Percentiles rank a stretch among this genome's conserved stretches.
These are phyloP conservation scores for Hygrophila difformis DNA, from an alignment of 257 asterid species.

Conservation along the genomic window DNA sequence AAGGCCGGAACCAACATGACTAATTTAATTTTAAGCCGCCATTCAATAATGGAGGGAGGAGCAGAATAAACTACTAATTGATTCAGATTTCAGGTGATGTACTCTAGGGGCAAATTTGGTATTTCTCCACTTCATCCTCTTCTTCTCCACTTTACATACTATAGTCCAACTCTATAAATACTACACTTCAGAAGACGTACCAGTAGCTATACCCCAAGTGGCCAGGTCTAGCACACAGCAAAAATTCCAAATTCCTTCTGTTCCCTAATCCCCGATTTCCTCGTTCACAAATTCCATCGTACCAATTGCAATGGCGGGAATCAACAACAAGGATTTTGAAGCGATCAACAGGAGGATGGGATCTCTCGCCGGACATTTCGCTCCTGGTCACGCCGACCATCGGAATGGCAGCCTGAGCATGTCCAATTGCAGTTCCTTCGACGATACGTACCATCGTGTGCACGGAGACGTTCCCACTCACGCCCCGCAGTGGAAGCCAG, in stretches of 20 bases:
- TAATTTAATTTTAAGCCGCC: too few relatives aligned
- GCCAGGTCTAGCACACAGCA: too few relatives aligned
- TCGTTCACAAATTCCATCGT: too few relatives aligned
- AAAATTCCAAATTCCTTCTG: too few relatives aligned
- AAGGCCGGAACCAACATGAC: too few relatives aligned
- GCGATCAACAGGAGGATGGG: slow-evolving; percentile 44
- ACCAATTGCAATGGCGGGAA: slow-evolving; percentile 35
- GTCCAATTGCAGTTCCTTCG: slow-evolving; percentile 49
- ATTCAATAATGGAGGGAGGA: neutral
- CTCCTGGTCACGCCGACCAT: slow-evolving; percentile 27
- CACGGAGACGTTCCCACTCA: slow-evolving; percentile 74
- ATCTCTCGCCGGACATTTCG: slow-evolving; percentile 52
- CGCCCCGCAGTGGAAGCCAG: slow-evolving; percentile 56
- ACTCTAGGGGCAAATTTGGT: slow-evolving; percentile 16
- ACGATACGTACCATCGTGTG: slow-evolving; percentile 60
- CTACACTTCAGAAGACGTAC: neutral
- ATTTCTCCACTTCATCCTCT: slow-evolving; percentile 20
- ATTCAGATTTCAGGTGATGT: too few relatives aligned
- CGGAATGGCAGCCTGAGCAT: slow-evolving; percentile 14
- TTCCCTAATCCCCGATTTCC: too few relatives aligned
- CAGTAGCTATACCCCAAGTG: too few relatives aligned
- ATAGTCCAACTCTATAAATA: too few relatives aligned
- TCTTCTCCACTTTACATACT: slow-evolving; percentile 6
- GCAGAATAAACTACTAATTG: neutral
- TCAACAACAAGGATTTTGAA: slow-evolving; percentile 27